These are phyloP conservation scores for Ceratobasidium sp. DNA, from an alignment of 1,284 basidiomycete species.

Conservation along the genomic window DNA sequence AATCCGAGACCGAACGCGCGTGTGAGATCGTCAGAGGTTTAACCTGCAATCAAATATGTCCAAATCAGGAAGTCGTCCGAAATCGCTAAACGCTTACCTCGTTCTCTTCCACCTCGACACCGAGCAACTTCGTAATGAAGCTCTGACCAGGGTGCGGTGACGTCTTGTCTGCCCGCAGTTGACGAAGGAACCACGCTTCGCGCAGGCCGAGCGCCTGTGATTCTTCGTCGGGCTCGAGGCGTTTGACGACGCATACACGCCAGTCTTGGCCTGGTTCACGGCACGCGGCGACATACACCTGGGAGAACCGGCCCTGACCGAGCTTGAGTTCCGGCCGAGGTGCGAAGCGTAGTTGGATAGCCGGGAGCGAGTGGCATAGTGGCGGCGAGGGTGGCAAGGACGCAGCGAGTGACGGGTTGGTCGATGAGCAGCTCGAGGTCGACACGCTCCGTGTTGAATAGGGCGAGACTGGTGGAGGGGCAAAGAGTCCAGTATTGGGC, in stretches of 20 bases:
- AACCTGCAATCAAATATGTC: conserved; percentile 6
- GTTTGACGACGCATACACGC: conserved; percentile 58
- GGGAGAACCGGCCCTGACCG: conserved; percentile 58
- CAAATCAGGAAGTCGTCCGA: conserved; percentile 6
- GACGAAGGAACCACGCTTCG: conserved; percentile 59
- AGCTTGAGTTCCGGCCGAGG: conserved; percentile 54
- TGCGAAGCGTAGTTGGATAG: conserved; percentile 49
- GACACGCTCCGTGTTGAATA: conserved; percentile 41
- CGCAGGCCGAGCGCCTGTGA: conserved; percentile 57
- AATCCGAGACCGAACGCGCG: conserved; percentile 35
- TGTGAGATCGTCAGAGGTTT: conserved; percentile 3
- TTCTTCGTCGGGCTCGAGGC: conserved; percentile 56
- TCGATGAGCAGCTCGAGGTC: conserved; percentile 46
- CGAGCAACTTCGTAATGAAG: conserved; percentile 41
- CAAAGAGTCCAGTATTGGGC: conserved; percentile 39
- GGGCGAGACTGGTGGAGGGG: conserved; percentile 47
- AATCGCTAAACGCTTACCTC: conserved; percentile 26
- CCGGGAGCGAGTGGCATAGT: conserved; percentile 32
- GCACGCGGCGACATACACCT: conserved; percentile 57
- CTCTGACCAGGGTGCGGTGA: conserved; percentile 41
- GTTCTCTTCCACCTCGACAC: conserved; percentile 39
- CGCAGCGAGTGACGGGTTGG: conserved; percentile 51
- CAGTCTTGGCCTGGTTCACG: conserved; percentile 48
- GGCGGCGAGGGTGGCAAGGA: conserved; percentile 47
- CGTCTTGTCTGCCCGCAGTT: conserved; percentile 47